Conservation (phyloP, 2,329 filamentous ascomycete genomes). For the Sarocladium strictum region DNA sequence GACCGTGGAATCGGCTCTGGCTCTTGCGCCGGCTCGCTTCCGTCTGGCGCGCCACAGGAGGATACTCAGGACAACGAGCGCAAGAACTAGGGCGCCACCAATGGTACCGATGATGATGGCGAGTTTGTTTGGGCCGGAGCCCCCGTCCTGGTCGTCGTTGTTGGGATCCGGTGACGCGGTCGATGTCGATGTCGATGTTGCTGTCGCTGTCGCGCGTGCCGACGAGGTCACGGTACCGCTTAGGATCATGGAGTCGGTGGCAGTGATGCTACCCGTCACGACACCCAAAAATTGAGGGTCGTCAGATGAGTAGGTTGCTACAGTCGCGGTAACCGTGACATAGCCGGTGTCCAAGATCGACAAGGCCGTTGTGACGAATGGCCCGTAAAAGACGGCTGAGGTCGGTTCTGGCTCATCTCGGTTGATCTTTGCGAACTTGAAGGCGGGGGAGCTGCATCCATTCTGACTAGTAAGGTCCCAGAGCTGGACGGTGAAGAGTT, state of each 20-base stretch:
- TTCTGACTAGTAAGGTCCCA: background rate
- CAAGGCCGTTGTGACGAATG: conserved; percentile 4
- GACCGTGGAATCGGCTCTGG: background rate
- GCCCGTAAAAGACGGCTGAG: background rate
- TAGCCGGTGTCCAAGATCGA: conserved; percentile 6
- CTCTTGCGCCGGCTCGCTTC: background rate
- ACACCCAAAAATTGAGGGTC: background rate
- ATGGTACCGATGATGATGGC: background rate
- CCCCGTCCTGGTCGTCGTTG: background rate
- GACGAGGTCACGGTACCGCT: background rate
- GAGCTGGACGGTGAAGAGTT: background rate
- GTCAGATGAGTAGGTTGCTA: background rate
- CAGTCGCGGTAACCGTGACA: conserved; percentile 5
- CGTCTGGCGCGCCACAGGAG: background rate
- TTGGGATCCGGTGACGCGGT: background rate
- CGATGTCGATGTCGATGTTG: background rate
- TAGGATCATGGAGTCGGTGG: background rate
- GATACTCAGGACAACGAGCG: background rate
- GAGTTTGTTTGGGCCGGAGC: background rate
- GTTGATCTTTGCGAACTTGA: conserved; percentile 1
- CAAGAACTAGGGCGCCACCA: background rate
- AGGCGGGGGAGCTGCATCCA: background rate
- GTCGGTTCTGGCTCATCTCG: background rate
- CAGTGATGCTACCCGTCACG: conserved; percentile 1
- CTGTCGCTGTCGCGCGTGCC: background rate